Percentiles rank a stretch among this genome's conserved stretches.
Conservation (phyloP, 352 stramenopile genomes). For the Pythium folliculosum region DNA sequence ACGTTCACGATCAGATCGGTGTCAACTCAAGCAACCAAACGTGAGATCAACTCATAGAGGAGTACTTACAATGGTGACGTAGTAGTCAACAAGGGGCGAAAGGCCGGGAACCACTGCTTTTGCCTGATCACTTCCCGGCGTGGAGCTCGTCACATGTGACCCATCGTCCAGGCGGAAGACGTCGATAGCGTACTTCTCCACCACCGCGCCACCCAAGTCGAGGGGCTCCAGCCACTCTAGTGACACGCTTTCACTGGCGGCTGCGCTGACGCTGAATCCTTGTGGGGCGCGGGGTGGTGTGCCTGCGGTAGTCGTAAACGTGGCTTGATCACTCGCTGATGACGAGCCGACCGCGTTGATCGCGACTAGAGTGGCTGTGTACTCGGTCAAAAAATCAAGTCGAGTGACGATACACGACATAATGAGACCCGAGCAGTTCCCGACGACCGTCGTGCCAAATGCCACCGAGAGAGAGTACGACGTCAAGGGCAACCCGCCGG, state of each 20-base stretch:
- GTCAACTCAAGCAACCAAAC: slow-evolving; percentile 17
- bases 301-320: slow-evolving; percentile 32
- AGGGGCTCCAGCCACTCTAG: slow-evolving; percentile 40
- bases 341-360: slow-evolving; percentile 46
- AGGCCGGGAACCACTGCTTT: slow-evolving; percentile 34
- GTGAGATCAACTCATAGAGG: not conserved
- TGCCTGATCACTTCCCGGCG: slow-evolving; percentile 11
- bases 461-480: slow-evolving; percentile 41
- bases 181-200: slow-evolving; percentile 41
- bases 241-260: slow-evolving; percentile 22
- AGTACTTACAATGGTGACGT: slow-evolving; percentile 47
- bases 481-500: slow-evolving; percentile 44
- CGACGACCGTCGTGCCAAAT: slow-evolving; percentile 24
- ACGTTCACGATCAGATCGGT: slow-evolving; percentile 24
- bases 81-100: slow-evolving; percentile 36
- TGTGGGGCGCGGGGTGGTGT: slow-evolving; percentile 40
- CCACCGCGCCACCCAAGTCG: slow-evolving; percentile 50
- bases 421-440: slow-evolving; percentile 45
- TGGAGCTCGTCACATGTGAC: not conserved
- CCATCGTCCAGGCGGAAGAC: slow-evolving; percentile 21
- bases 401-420: slow-evolving; percentile 38
- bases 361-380: slow-evolving; percentile 37
- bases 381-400: slow-evolving; percentile 49
- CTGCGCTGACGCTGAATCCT: slow-evolving; percentile 15
- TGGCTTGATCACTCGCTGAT: slow-evolving; percentile 14